Evolutionary conservation across 1,139 yeast genomes (phyloP).

Genomic region (Ogataea hybrid): DNA sequence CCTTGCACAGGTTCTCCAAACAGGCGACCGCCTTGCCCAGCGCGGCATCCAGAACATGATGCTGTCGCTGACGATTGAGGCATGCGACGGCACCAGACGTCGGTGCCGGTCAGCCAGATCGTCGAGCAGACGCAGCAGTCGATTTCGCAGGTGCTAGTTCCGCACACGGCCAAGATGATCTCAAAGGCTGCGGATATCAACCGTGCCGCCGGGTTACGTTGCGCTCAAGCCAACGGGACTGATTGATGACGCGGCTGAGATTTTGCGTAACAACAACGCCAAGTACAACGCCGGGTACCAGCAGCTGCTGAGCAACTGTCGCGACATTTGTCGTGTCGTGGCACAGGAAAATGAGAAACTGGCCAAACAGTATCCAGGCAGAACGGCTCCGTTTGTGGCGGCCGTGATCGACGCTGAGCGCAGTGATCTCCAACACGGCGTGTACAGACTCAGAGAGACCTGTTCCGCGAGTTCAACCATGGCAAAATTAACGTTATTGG

Average conservation of each 20-base stretch:
- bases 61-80: slow-evolving; percentile 91
- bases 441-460: too few relatives aligned
- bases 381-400: too few relatives aligned
- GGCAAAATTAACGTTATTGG: too few relatives aligned
- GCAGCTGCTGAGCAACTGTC: too few relatives aligned
- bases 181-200: slow-evolving; percentile 45
- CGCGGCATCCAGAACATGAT: slow-evolving; percentile 92
- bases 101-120: slow-evolving; percentile 61
- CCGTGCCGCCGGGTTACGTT: slow-evolving; percentile 74
- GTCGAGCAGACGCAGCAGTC: slow-evolving; percentile 68
- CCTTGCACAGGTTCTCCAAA: slow-evolving; percentile 62
- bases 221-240: slow-evolving; percentile 95
- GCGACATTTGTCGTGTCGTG: too few relatives aligned
- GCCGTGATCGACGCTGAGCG: too few relatives aligned
- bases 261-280: slow-evolving; percentile 52
- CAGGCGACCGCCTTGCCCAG: slow-evolving; percentile 63
- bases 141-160: slow-evolving; percentile 66
- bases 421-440: too few relatives aligned
- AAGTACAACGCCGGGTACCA: slow-evolving; percentile 55
- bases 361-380: too few relatives aligned
- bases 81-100: slow-evolving; percentile 71
- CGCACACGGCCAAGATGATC: slow-evolving; percentile 59
- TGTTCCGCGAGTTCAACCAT: too few relatives aligned
- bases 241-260: slow-evolving; percentile 70
- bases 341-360: too few relatives aligned